Percentiles rank a stretch among this genome's conserved stretches.
Conservation (phyloP, 345 rosid genomes). For the Eucalyptus pauciflora region DNA sequence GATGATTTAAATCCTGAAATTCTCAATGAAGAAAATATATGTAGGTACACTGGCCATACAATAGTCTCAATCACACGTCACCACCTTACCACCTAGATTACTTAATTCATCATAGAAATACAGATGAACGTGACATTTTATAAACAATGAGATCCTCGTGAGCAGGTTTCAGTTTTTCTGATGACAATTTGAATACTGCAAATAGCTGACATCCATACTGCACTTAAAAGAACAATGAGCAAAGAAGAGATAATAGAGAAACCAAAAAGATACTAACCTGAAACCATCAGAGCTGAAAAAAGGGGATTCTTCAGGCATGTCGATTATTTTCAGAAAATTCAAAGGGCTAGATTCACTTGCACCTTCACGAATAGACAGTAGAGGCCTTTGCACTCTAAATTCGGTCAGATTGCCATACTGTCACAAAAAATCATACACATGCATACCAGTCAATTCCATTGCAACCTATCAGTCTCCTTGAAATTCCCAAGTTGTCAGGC, state of each 20-base stretch:
- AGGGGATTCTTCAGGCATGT: constrained; percentile 19
- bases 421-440: neutral
- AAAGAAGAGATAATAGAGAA: neutral
- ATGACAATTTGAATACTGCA: neutral
- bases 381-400: constrained; percentile 37
- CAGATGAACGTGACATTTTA: neutral
- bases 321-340: no score
- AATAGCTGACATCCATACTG: neutral
- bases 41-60: neutral
- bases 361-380: neutral
- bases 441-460: neutral
- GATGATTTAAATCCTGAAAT: neutral
- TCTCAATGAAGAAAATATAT: neutral
- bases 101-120: no score
- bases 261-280: constrained; percentile 26
- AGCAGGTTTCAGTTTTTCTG: neutral
- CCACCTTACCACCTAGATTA: neutral
- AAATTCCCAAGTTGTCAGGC: neutral
- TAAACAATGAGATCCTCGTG: neutral
- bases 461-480: neutral
- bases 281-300: constrained; percentile 68
- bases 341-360: no score
- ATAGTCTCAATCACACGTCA: neutral
- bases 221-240: neutral
- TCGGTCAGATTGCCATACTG: constrained; percentile 67